Evolutionary conservation across 495 filamentous ascomycete genomes (phyloP), one percentile per base, ranked within the genome.

Genomic region (Penicillium herquei): DNA sequence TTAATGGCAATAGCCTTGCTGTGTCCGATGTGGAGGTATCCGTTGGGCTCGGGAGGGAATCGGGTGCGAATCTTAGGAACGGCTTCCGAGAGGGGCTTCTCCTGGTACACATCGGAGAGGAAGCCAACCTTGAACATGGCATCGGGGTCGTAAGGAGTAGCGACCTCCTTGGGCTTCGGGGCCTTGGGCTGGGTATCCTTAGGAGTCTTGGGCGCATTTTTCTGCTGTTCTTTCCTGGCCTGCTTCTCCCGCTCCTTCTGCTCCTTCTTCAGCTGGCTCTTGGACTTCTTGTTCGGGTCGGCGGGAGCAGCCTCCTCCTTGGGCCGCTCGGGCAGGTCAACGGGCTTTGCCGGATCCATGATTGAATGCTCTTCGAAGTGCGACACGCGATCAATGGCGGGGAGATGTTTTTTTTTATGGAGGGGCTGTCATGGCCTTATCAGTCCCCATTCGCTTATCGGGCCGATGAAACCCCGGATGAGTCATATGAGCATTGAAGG

Each of bases 1-100:
- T 98, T 98, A 63, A 98, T 82, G 0, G 90, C 85, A 71, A 98
- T 97, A n/a, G 94, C 94, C 75, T 98, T 98, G 59, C 85, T 86
- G 68, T 98, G 94, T 16, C 92, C 92, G 65, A 96, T 90, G 64
- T 96, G 92, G 12, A 96, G 82, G 69, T 68, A 82, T 52, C 79
- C 79, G 55, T 83, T 83, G 35, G 92, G 92, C 72, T 98, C 95
- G 13, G 94, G 94, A 6, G 94, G 94, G 70, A 98, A 97, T 61
- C 91, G 85, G 9, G 92, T 94, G 45, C 65, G 65, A 47, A 68
- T 66, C 60, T 68, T 68, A 35, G 85, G 66, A 31, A 89, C 84
- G 33, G 78, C 70, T 65, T 85, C 83, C 39, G 65, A 68, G 40
- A 65, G 51, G 6, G 90, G 84, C 39, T 87, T 82, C 71, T 91